These are phyloP conservation scores for Pseudomonodictys pantanalensis DNA, from an alignment of 495 filamentous ascomycete species.

Conservation along the genomic window DNA sequence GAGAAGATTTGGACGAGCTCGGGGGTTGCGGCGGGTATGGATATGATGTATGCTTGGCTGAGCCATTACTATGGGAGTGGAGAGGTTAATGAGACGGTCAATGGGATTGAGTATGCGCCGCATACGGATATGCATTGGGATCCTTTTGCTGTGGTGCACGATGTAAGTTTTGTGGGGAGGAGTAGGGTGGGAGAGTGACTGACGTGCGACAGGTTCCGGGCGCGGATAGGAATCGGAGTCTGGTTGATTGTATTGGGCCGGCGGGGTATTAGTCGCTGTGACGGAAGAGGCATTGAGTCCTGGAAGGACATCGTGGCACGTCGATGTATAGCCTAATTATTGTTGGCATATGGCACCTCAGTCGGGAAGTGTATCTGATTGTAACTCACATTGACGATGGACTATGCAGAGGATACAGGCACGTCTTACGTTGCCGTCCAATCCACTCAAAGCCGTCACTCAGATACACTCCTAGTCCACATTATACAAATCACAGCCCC, in stretches of 20 bases:
- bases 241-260: neutral
- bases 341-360: too few relatives aligned
- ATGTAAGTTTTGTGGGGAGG: neutral
- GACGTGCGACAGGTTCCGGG: neutral
- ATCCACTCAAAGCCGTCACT: too few relatives aligned
- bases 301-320: too few relatives aligned
- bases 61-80: conserved; percentile 3
- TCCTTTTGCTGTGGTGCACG: conserved; percentile 36
- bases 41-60: conserved; percentile 22
- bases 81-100: neutral
- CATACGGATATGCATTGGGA: conserved; percentile 35
- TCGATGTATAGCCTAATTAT: too few relatives aligned
- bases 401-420: too few relatives aligned
- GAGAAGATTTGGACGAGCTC: conserved; percentile 24
- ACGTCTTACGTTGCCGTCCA: too few relatives aligned
- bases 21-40: conserved; percentile 20
- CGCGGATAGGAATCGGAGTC: neutral
- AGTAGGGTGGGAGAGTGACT: neutral
- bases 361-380: too few relatives aligned
- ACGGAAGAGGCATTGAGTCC: too few relatives aligned
- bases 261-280: neutral
- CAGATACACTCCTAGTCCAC: too few relatives aligned
- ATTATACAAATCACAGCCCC: too few relatives aligned
- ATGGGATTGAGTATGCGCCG: conserved; percentile 15
- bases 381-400: too few relatives aligned